Base-by-base conservation (phyloP, 352 stramenopile species). In the Phytophthora tubulina region DNA sequence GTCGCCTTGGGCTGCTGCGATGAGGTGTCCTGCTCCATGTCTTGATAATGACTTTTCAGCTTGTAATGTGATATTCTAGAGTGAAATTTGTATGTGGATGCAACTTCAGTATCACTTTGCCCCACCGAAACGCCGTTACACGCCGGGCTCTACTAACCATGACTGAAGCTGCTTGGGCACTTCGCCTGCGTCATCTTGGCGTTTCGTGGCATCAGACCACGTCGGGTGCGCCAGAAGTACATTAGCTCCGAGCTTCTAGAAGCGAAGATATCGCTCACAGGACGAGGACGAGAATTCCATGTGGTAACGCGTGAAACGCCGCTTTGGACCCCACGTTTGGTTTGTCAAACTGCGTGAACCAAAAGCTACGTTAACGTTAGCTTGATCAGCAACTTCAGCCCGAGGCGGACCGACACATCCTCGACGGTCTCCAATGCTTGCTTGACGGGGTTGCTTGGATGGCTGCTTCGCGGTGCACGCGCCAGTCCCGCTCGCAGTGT, bases 61-160 rank as follows among this genome's bases (percentile, higher is more conserved):
- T 17, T 45, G 8, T 13, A 45, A n/a, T 3, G 39, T 45, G 13
- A 45, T 45, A 45, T 45, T 21, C 39, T 45, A 45, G 6, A 0
- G 2, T 45, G 39, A 45, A 2, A n/a, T 17, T 45, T 45, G 9
- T 13, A 51, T 51, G n/a, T n/a, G n/a, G n/a, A n/a, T n/a, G n/a
- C n/a, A n/a, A n/a, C 21, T 27, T 27, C 21, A 27, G 21, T 27
- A 27, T 27, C 21, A 27, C 21, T 27, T 27, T 27, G 21, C 21
- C 21, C 21, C 56, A 69, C 55, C 49, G 55, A 72, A 72, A 72
- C 21, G 48, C 42, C 57, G 64, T 72, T 72, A 62, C 64, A 72
- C 56, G 56, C 67, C 32, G 55, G 64, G 45, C 32, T 60, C 35
- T 21, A 21, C 9, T 14, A 13, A 17, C 9, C 13, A 4, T 10